These are phyloP conservation scores for Sophora flavescens DNA, from an alignment of 306 rosid genomes.

Conservation along the genomic window DNA sequence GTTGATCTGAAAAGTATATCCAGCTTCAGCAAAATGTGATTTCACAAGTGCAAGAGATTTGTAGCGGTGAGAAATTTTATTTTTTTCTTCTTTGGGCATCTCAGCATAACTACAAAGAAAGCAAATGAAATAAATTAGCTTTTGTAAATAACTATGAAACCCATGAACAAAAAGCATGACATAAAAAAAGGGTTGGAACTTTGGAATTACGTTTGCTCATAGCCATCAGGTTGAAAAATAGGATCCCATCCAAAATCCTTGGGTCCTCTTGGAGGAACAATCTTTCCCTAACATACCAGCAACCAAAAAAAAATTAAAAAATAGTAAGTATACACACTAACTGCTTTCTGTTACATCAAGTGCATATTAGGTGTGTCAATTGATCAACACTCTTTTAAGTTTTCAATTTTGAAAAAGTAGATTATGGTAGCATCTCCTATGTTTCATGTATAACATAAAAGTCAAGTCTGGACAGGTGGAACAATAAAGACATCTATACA, in stretches of 20 bases:
- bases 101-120: slow-evolving; percentile 74
- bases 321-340: slow-evolving; percentile 29
- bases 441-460: neutral
- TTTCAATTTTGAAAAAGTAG: slow-evolving; percentile 25
- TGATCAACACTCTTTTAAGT: neutral
- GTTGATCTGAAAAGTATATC: slow-evolving; percentile 60
- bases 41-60: slow-evolving; percentile 85
- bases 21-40: slow-evolving; percentile 89
- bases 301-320: neutral
- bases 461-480: slow-evolving; percentile 6
- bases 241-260: slow-evolving; percentile 98
- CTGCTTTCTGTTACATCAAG: slow-evolving; percentile 8
- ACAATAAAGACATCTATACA: neutral
- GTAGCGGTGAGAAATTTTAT: slow-evolving; percentile 85
- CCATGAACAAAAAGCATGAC: slow-evolving; percentile 24
- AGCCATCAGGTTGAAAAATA: slow-evolving; percentile 88
- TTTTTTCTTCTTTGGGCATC: slow-evolving; percentile 95
- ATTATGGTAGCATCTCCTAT: slow-evolving; percentile 6
- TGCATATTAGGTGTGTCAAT: neutral
- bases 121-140: slow-evolving; percentile 40
- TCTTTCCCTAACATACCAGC: slow-evolving; percentile 71
- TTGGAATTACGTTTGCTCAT: slow-evolving; percentile 71
- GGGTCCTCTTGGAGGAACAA: slow-evolving; percentile 90
- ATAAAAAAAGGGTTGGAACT: slow-evolving; percentile 5
- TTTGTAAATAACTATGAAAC: slow-evolving; percentile 36